Base-by-base conservation (phyloP, 352 stramenopile genomes). In the Thalassiosira hispida region DNA sequence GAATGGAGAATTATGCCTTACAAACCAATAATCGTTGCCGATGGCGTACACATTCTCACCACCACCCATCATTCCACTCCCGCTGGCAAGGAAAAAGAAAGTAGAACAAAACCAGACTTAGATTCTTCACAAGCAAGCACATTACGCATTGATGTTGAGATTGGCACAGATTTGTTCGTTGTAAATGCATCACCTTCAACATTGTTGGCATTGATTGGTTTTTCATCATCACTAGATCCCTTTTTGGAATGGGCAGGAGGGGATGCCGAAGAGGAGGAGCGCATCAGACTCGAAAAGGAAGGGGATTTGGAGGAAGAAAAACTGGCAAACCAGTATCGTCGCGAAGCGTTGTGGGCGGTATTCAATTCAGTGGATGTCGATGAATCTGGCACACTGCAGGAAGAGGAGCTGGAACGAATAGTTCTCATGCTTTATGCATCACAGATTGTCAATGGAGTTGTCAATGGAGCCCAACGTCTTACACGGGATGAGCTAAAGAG, bases 331-430 rank as follows among this genome's bases (percentile, higher is more conserved):
- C 55, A 73, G 9, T 64, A 64, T 40, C 46, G 49, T 53, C 71
- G 75, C 1, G 25, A 82, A 14, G 75, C 71, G 12, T 44, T 84
- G n/a, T 23, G 25, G 31, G 59, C 60, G 55, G 61, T 87, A 7
- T 87, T 83, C 53, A 51, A 74, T 42, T 67, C 60, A 53, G 52
- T 76, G 23, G 79, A 87, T 53, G 22, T 68, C 9, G 75, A 87
- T 38, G 51, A 44, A 25, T 84, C 79, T 29, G 64, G 70, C 22
- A 57, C 53, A 62, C 38, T 87, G 35, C 62, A 64, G 27, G 62
- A 73, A 52, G 44, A 78, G 9, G 74, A 87, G 40, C 18, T 86
- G 0, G 61, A 73, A 18, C 27, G 23, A 49, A 67, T 80, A 20
- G 52, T 86, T 42, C 60, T 71, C 9, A 59, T 66, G 51, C 29